Percentiles rank a stretch among this genome's conserved stretches.
phyloP scores from a whole-genome alignment of 495 filamentous ascomycete genomes.

The Penicillium diatomitis region DNA sequence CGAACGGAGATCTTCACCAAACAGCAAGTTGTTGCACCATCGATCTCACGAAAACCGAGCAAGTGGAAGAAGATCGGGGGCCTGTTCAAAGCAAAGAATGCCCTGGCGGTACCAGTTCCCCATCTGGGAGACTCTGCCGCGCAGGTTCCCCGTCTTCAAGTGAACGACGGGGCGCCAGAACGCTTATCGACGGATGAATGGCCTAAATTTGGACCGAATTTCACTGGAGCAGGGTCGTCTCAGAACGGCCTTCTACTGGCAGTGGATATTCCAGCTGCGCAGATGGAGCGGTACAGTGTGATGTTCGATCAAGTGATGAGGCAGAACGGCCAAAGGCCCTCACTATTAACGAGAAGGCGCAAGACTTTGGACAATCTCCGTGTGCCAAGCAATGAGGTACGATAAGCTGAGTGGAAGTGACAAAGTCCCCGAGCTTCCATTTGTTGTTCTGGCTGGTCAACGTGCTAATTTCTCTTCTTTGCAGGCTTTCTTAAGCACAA shows the following conservation, averaged over 20 bases:
- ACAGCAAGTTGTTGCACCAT: conserved; percentile 13
- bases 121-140: background rate
- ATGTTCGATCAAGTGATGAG: conserved; percentile 80
- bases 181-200: conserved; percentile 21
- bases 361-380: conserved; percentile 56
- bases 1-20: conserved; percentile 9
- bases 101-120: conserved; percentile 12
- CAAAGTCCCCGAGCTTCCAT: too few relatives aligned
- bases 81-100: conserved; percentile 40
- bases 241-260: conserved; percentile 38
- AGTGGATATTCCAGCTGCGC: conserved; percentile 69
- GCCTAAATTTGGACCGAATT: conserved; percentile 19
- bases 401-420: background rate
- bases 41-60: conserved; percentile 34
- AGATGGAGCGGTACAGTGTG: conserved; percentile 85
- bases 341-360: conserved; percentile 56
- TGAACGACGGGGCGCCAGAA: background rate
- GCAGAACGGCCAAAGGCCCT: conserved; percentile 26
- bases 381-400: conserved; percentile 35
- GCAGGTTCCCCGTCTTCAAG: background rate
- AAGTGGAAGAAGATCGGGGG: conserved; percentile 51
- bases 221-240: background rate
- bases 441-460: too few relatives aligned
- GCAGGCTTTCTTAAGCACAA: conserved; percentile 13
- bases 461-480: too few relatives aligned